A percentile compares a stretch with the other conserved stretches of the same genome.
phyloP scores from a whole-genome alignment of 1,284 basidiomycete species.

The Tranzscheliella williamsii region DNA sequence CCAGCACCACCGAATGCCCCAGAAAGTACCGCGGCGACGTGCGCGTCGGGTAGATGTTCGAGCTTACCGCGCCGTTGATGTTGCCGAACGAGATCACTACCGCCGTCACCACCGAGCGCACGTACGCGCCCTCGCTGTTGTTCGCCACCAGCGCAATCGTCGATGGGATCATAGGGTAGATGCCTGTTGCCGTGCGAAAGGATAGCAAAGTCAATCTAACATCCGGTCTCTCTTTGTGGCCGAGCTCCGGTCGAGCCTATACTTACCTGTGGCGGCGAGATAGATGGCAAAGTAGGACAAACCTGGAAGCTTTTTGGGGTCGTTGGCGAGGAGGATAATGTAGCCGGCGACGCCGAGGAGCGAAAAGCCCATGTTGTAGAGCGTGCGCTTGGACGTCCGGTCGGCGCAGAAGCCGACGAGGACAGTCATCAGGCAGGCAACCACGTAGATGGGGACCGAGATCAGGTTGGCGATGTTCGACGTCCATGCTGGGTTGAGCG shows the following conservation, averaged over 20 bases:
- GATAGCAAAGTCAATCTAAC: too few relatives aligned
- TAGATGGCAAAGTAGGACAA: constrained; percentile 74
- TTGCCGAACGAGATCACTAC: constrained; percentile 57
- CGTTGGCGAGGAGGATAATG: constrained; percentile 70
- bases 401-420: constrained; percentile 70
- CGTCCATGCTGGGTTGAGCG: constrained; percentile 13
- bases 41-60: constrained; percentile 70
- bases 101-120: constrained; percentile 72
- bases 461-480: constrained; percentile 49
- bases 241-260: too few relatives aligned
- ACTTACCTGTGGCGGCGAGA: constrained; percentile 61
- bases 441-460: constrained; percentile 44
- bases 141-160: constrained; percentile 74
- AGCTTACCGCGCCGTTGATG: constrained; percentile 68
- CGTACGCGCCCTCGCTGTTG: constrained; percentile 75
- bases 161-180: constrained; percentile 74
- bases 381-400: constrained; percentile 68
- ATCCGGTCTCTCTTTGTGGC: too few relatives aligned
- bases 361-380: constrained; percentile 66
- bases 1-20: constrained; percentile 71
- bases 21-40: constrained; percentile 74
- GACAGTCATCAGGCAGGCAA: constrained; percentile 71
- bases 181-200: constrained; percentile 45
- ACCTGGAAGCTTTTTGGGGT: constrained; percentile 61
- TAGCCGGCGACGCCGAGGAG: constrained; percentile 67